Evolutionary conservation across 768 basidiomycete species (phyloP).

Genomic region (Pulveroboletus sp.): DNA sequence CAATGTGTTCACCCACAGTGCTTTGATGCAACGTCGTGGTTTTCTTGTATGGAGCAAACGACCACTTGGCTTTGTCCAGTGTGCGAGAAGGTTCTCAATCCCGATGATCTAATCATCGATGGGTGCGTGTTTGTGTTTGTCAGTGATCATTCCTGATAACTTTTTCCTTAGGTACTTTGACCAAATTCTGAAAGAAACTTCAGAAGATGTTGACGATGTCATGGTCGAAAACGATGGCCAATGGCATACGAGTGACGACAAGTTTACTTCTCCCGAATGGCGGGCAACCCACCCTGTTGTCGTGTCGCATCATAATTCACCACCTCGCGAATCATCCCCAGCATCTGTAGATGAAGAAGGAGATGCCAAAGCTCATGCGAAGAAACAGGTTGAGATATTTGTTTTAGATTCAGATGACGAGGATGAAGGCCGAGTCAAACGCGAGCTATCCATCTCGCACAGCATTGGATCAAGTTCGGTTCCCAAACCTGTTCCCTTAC

Average conservation of each 20-base stretch:
- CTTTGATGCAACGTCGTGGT: conserved; percentile 95
- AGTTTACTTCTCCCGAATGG: conserved; percentile 76
- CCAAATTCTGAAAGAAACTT: conserved; percentile 72
- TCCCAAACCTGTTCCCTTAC: conserved; percentile 24
- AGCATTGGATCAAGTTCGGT: conserved; percentile 41
- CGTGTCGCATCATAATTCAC: conserved; percentile 21
- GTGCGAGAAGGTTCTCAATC: conserved; percentile 76
- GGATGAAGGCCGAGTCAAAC: conserved; percentile 71
- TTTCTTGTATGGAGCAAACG: conserved; percentile 92
- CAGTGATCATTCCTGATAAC: background rate
- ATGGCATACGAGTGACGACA: conserved; percentile 93
- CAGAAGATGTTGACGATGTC: conserved; percentile 86
- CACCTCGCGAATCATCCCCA: conserved; percentile 28
- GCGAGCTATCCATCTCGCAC: conserved; percentile 69
- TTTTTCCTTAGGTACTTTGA: conserved; percentile 70
- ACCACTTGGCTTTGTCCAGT: conserved; percentile 96
- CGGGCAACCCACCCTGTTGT: conserved; percentile 48
- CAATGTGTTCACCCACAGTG: conserved; percentile 90
- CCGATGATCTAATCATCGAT: conserved; percentile 86
- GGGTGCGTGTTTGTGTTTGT: conserved; percentile 52
- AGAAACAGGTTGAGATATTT: conserved; percentile 56
- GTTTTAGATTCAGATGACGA: conserved; percentile 76
- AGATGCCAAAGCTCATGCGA: conserved; percentile 41
- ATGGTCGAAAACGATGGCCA: conserved; percentile 92
- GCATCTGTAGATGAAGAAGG: conserved; percentile 29